Percentiles rank a stretch among this genome's conserved stretches.
Evolutionary conservation across 2,329 filamentous ascomycete genomes (phyloP).

Genomic region (Zymoseptoria ardabiliae): DNA sequence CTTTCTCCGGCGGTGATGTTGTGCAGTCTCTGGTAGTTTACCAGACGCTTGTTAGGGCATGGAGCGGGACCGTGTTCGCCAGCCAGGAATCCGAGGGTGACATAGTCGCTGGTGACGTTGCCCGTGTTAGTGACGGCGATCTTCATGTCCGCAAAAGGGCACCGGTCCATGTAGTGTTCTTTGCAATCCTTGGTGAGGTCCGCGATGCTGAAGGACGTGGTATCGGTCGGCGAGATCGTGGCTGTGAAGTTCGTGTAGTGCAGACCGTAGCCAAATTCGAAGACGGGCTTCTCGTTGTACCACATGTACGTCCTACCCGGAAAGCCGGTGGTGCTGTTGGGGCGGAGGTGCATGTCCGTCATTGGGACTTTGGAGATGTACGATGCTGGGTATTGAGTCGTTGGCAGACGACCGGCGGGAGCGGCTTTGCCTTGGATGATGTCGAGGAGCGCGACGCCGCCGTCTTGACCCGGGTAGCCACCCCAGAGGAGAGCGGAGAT

Average conservation of each 20-base stretch:
- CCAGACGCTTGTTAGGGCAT: slow-evolving; percentile 47
- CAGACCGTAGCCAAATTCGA: slow-evolving; percentile 49
- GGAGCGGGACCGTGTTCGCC: slow-evolving; percentile 44
- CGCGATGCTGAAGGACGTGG: slow-evolving; percentile 29
- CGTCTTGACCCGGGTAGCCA: slow-evolving; percentile 54
- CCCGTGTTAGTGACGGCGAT: slow-evolving; percentile 46
- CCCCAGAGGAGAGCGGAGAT: slow-evolving; percentile 51
- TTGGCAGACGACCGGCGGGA: slow-evolving; percentile 48
- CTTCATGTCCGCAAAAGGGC: slow-evolving; percentile 36
- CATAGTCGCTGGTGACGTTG: slow-evolving; percentile 43
- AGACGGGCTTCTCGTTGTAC: slow-evolving; percentile 46
- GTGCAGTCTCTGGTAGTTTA: slow-evolving; percentile 43
- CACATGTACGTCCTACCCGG: slow-evolving; percentile 54
- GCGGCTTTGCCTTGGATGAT: slow-evolving; percentile 45
- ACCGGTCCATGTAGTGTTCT: slow-evolving; percentile 35
- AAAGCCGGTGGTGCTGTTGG: slow-evolving; percentile 32
- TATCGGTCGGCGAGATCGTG: slow-evolving; percentile 8
- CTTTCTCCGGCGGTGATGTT: slow-evolving; percentile 19
- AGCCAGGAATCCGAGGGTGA: slow-evolving; percentile 45
- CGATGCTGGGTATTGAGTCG: slow-evolving; percentile 49
- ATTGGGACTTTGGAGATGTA: slow-evolving; percentile 47
- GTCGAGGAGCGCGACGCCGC: slow-evolving; percentile 49
- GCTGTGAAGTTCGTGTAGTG: slow-evolving; percentile 51
- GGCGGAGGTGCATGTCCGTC: slow-evolving; percentile 51
- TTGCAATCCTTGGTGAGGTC: slow-evolving; percentile 32